Evolutionary conservation across 2,329 filamentous ascomycete genomes (phyloP).

Genomic region (Alternaria incomplexa): DNA sequence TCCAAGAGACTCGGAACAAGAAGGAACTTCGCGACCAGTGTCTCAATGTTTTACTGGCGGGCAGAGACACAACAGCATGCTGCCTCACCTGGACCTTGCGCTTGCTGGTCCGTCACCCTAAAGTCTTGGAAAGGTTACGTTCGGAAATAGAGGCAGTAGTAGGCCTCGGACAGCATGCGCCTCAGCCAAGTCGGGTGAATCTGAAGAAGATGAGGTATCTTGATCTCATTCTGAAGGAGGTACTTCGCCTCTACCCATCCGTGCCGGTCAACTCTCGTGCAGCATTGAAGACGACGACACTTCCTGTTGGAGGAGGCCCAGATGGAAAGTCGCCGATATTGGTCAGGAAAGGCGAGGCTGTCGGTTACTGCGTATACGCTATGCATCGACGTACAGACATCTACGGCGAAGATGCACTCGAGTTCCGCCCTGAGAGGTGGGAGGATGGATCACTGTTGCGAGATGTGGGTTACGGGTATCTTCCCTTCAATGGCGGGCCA

Average conservation of each 20-base stretch:
- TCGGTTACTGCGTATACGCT: slow-evolving; percentile 34
- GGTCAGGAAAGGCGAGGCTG: slow-evolving; percentile 37
- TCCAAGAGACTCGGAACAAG: slow-evolving; percentile 70
- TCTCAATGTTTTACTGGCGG: slow-evolving; percentile 80
- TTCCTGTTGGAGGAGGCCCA: slow-evolving; percentile 39
- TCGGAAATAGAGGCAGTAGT: slow-evolving; percentile 33
- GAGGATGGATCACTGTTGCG: slow-evolving; percentile 27
- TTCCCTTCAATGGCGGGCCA: slow-evolving; percentile 41
- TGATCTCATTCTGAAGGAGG: slow-evolving; percentile 39
- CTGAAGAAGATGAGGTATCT: slow-evolving; percentile 11
- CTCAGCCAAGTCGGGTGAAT: slow-evolving; percentile 19
- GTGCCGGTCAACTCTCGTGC: slow-evolving; percentile 37
- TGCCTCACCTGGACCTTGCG: slow-evolving; percentile 75
- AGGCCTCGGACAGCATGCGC: slow-evolving; percentile 30
- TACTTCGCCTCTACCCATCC: slow-evolving; percentile 39
- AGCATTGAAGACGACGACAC: slow-evolving; percentile 34
- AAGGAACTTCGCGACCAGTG: slow-evolving; percentile 81
- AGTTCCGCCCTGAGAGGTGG: slow-evolving; percentile 45
- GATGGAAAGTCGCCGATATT: slow-evolving; percentile 39
- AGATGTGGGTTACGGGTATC: slow-evolving; percentile 29
- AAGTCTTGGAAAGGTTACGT: slow-evolving; percentile 36
- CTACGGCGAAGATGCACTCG: slow-evolving; percentile 45
- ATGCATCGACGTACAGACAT: slow-evolving; percentile 45
- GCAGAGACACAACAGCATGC: slow-evolving; percentile 84
- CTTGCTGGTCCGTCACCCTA: slow-evolving; percentile 44